Evolutionary conservation across 768 basidiomycete species (phyloP), one percentile per base, ranked within the genome.

Genomic region (Leccinum boreale): DNA sequence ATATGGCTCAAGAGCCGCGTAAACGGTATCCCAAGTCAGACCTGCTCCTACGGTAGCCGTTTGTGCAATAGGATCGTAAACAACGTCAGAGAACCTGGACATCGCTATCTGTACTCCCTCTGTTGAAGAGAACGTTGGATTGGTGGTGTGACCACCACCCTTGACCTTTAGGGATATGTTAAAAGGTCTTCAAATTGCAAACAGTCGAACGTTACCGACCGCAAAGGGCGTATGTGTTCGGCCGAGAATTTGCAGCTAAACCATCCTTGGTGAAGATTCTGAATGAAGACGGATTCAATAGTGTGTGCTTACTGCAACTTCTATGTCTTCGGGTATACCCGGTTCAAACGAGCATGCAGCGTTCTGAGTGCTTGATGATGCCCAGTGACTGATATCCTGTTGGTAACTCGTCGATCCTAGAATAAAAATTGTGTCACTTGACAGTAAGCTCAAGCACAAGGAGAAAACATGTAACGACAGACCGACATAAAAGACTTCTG

Each of bases 11-110:
- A 88, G 75, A 11, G 57, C 58, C 7, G 68, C 70, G 58, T 87
- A 89, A 72, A 82, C 85, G 50, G 86, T 78, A 63, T 89, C 86
- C 87, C 86, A 90, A 14, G 82, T 71, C 3, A 84, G 66, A 10
- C 78, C 75, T 0, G 74, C 62, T 7, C 74, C 78, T 29, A 79
- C 49, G 1, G 69, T 71, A 2, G 66, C 83, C 0, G 77, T 81
- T 57, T 78, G 72, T 0, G 75, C 63, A 0, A 55, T 55, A 1
- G 66, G 55, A 47, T 81, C 65, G 50, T 84, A 84, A 1, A 56
- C 69, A 15, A 74, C 50, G 0, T 78, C 66, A 2, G 73, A 74
- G 63, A 86, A 85, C 0, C 75, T 70, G 14, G 62, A 62, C 83
- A 86, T 81, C 19, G 81, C 65, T 29, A 87, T 84, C 8, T 82